Conservation (phyloP, 192 early-diverging fungal species). For the Rhizoclosmatium sp. region DNA sequence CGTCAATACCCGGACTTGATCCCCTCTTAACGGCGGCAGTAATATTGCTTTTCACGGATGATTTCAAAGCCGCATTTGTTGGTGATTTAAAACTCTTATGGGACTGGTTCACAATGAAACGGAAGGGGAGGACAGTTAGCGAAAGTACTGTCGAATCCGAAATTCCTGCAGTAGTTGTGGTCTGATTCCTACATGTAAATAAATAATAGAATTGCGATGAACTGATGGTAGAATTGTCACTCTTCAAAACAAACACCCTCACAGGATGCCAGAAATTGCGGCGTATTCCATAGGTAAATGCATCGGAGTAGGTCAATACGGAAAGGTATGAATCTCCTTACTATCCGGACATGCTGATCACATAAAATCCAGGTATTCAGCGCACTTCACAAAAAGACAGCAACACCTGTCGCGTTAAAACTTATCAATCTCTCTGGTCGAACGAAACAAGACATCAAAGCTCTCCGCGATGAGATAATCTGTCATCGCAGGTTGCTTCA, state of each 20-base stretch:
- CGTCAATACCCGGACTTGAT: too few relatives aligned
- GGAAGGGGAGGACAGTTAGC: too few relatives aligned
- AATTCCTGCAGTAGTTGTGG: too few relatives aligned
- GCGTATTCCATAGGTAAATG: conserved; percentile 39
- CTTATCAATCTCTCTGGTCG: conserved; percentile 36
- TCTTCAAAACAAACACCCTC: background rate
- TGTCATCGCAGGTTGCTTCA: conserved; percentile 37
- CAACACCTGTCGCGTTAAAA: conserved; percentile 36
- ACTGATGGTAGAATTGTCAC: background rate
- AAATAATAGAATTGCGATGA: too few relatives aligned
- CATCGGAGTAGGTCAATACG: conserved; percentile 46
- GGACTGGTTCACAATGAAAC: too few relatives aligned
- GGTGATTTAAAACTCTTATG: too few relatives aligned
- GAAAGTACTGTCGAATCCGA: too few relatives aligned
- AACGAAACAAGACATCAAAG: conserved; percentile 30
- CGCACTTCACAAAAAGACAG: conserved; percentile 17
- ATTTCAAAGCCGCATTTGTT: too few relatives aligned
- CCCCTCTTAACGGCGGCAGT: too few relatives aligned
- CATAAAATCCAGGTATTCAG: conserved; percentile 10
- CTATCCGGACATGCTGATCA: background rate
- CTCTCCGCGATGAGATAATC: conserved; percentile 41
- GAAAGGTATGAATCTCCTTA: conserved; percentile 11
- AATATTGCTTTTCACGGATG: too few relatives aligned
- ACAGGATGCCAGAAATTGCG: conserved; percentile 10
- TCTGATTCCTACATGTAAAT: too few relatives aligned